These are phyloP conservation scores for Lactarius vividus DNA, from an alignment of 768 basidiomycete species.

Conservation along the genomic window DNA sequence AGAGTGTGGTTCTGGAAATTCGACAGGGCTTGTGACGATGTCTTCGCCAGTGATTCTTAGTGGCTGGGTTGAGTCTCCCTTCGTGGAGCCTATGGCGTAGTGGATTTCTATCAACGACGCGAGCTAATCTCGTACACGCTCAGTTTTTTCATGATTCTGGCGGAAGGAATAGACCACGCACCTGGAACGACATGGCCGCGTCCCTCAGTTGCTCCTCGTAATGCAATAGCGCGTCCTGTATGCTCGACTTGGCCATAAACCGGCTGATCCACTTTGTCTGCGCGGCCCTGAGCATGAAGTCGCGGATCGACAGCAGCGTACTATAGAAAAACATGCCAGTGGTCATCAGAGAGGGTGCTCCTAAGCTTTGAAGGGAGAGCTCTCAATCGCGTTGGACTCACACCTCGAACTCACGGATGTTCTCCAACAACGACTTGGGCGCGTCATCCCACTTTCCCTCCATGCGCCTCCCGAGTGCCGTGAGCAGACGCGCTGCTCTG, in stretches of 20 bases:
- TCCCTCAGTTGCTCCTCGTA: constrained; percentile 24
- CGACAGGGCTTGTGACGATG: constrained; percentile 3
- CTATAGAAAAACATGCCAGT: neutral
- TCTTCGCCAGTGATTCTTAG: constrained; percentile 7
- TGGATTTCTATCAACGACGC: constrained; percentile 30
- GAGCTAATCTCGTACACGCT: constrained; percentile 11
- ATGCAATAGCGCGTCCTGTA: constrained; percentile 20
- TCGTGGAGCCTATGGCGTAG: constrained; percentile 23
- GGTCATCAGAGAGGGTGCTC: neutral
- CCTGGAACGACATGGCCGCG: constrained; percentile 28
- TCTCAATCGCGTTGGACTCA: constrained; percentile 12
- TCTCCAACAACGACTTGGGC: constrained; percentile 27
- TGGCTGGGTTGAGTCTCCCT: neutral
- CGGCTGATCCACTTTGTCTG: constrained; percentile 28
- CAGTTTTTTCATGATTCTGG: neutral
- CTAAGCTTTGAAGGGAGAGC: neutral
- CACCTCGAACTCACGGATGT: constrained; percentile 28
- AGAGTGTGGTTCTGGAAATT: constrained; percentile 3
- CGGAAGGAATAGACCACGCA: neutral
- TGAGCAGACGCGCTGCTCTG: constrained; percentile 24
- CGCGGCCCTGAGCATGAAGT: constrained; percentile 26
- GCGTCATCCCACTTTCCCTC: constrained; percentile 30
- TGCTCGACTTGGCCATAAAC: constrained; percentile 23
- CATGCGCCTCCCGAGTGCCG: constrained; percentile 26
- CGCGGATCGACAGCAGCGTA: constrained; percentile 26